Base-by-base conservation (phyloP, 2,329 filamentous ascomycete species). In the Pyricularia grisea region DNA sequence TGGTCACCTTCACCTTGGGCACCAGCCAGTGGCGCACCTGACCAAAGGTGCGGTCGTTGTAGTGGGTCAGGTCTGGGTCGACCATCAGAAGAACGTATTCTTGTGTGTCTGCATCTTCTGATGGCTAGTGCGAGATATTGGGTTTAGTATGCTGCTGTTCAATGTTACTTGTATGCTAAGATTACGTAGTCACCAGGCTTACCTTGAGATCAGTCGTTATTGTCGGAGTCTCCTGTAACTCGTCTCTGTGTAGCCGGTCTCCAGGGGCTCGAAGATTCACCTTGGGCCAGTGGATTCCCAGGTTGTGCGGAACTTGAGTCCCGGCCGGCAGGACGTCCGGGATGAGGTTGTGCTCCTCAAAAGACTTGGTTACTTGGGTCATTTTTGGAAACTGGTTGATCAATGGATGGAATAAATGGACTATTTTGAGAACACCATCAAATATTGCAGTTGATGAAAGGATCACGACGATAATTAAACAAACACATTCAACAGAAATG, bases 261-360 rank as follows among this genome's bases (percentile, higher is more conserved):
- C 23, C 63, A 4, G 63, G 28, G 2, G 63, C 6, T 20, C 27
- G 63, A 14, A 65, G 63, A 25, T 65, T 65, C 23, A 30, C 63
- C 63, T 30, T 65, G 63, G 63, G 63, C 63, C 63, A 65, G 28
- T 65, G 27, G 9, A 65, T 20, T n/a, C 63, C 63, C 2, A 65
- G 63, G 63, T 65, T 65, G 23, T 65, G 23, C 12, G 63, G 63
- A 36, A 65, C 14, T 2, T 65, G 25, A 20, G 63, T 65, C 63
- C 63, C 63, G 63, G 63, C 28, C 14, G 63, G 63, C 28, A 65
- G 63, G 63, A 65, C 63, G 17, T 36, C 63, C 3, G 28, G 28
- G n/a, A 65, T 65, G 63, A 65, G 33, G 28, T 65, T 65, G 63
- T 65, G 63, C 63, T 65, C 63, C n/a, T 65, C 63, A 28, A 65